A percentile compares a stretch with the other conserved stretches of the same genome.
These are phyloP conservation scores for Ascosphaera apis DNA, from an alignment of 2,329 filamentous ascomycete genomes.

Conservation along the genomic window DNA sequence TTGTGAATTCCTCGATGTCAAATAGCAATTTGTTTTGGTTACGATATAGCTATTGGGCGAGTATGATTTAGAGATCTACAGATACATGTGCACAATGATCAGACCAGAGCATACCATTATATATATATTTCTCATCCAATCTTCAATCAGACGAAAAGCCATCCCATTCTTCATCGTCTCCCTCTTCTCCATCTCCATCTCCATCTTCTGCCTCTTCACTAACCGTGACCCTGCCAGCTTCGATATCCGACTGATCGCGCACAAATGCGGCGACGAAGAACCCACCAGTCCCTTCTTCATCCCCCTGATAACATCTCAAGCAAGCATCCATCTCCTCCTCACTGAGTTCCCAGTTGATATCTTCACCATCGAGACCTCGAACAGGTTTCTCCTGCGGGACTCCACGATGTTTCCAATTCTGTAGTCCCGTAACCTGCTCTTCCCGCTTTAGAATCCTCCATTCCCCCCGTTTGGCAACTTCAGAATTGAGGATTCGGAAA, in stretches of 20 bases:
- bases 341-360: conserved; percentile 7
- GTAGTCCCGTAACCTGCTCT: conserved; percentile 55
- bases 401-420: conserved; percentile 48
- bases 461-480: conserved; percentile 39
- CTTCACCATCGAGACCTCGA: too few relatives aligned
- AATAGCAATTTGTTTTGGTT: too few relatives aligned
- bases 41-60: too few relatives aligned
- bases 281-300: conserved; percentile 68
- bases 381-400: conserved; percentile 11
- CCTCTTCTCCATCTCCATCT: conserved; percentile 3
- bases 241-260: conserved; percentile 22
- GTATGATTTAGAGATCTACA: too few relatives aligned
- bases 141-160: conserved; percentile 18
- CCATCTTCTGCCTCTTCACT: conserved; percentile 5
- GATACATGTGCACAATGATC: too few relatives aligned
- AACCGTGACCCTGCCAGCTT: too few relatives aligned
- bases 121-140: too few relatives aligned
- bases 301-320: conserved; percentile 59
- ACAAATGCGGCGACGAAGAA: conserved; percentile 89
- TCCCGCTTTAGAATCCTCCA: conserved; percentile 56
- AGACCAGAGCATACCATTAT: too few relatives aligned
- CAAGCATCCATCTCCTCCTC: conserved; percentile 42
- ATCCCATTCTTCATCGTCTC: conserved; percentile 20
- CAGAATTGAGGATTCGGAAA: conserved; percentile 42
- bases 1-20: too few relatives aligned